Percentiles rank a stretch among this genome's conserved stretches.
phyloP scores from a whole-genome alignment of 2,329 filamentous ascomycete species.

The Lithohypha guttulata region DNA sequence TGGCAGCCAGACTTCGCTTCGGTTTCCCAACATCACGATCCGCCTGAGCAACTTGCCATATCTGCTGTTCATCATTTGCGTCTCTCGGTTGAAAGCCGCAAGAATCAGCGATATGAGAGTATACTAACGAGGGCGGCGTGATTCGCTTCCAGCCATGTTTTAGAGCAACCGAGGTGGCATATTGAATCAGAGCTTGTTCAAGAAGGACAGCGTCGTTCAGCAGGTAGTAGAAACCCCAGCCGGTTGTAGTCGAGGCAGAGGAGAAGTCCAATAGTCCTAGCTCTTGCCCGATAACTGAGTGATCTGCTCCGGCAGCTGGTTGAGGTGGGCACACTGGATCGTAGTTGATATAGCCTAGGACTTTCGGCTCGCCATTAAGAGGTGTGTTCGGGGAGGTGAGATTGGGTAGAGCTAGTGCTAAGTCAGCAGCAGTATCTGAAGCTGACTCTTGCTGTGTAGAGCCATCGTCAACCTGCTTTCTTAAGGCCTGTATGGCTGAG shows the following conservation, averaged over 20 bases:
- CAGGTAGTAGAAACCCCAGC: conserved; percentile 98
- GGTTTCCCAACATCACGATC: conserved; percentile 55
- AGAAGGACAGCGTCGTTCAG: conserved; percentile 82
- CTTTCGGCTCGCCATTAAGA: conserved; percentile 39
- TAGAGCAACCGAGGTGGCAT: conserved; percentile 64
- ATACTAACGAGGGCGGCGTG: conserved; percentile 80
- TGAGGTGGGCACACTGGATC: conserved; percentile 38
- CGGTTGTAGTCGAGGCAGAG: conserved; percentile 66
- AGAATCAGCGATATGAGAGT: conserved; percentile 77
- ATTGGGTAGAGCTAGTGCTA: conserved; percentile 76
- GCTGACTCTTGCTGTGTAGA: conserved; percentile 23
- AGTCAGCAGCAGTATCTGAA: conserved; percentile 26
- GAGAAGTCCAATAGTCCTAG: conserved; percentile 88
- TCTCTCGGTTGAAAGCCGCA: conserved; percentile 94
- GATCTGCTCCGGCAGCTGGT: conserved; percentile 43
- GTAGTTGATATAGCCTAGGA: conserved; percentile 66
- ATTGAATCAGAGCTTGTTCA: conserved; percentile 88
- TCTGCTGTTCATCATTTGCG: conserved; percentile 79
- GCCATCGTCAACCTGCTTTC: conserved; percentile 22
- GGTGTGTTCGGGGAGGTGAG: conserved; percentile 70
- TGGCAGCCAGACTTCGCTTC: conserved; percentile 68
- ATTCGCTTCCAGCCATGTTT: conserved; percentile 68
- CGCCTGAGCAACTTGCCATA: conserved; percentile 66
- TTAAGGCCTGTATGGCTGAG: conserved; percentile 14
- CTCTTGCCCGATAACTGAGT: conserved; percentile 75